phyloP scores from a whole-genome alignment of 108 stramenopile genomes.

The Nitzschia putrida region DNA sequence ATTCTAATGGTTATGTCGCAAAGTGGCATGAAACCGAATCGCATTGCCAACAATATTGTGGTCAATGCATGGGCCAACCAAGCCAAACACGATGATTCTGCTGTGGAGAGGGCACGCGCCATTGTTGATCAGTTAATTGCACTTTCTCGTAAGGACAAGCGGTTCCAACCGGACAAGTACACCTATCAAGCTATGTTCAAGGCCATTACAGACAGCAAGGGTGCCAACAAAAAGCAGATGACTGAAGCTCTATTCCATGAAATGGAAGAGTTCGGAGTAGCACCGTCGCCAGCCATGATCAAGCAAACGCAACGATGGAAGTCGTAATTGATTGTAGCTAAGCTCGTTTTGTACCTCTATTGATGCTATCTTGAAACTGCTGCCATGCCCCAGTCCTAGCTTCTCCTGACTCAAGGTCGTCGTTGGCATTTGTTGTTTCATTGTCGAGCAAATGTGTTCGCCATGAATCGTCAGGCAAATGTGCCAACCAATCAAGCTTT shows the following conservation, averaged over 20 bases:
- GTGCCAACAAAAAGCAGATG: not conserved
- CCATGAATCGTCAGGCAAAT: slow-evolving; percentile 85
- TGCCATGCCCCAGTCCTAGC: slow-evolving; percentile 10
- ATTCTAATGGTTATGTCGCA: slow-evolving; percentile 45
- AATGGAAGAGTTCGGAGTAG: slow-evolving; percentile 7
- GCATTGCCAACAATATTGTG: slow-evolving; percentile 62
- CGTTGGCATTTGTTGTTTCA: slow-evolving; percentile 7
- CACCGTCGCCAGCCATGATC: not conserved
- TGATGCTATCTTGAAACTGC: not conserved
- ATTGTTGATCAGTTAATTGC: slow-evolving; percentile 1
- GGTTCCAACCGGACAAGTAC: slow-evolving; percentile 20
- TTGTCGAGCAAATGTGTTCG: slow-evolving; percentile 75
- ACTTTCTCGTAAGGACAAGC: slow-evolving; percentile 1
- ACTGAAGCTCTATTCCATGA: slow-evolving; percentile 7
- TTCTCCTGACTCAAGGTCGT: slow-evolving; percentile 13
- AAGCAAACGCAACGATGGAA: slow-evolving; percentile 18
- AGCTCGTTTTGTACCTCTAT: no score
- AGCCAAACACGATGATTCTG: slow-evolving; percentile 27
- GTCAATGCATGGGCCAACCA: slow-evolving; percentile 71
- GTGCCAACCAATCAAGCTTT: slow-evolving; percentile 59
- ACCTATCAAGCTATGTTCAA: slow-evolving; percentile 37
- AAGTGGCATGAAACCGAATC: slow-evolving; percentile 18
- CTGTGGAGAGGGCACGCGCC: slow-evolving; percentile 16
- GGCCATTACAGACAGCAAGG: slow-evolving; percentile 6
- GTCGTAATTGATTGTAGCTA: not conserved